Percentiles rank a stretch among this genome's conserved stretches.
phyloP scores from a whole-genome alignment of 306 rosid genomes.

The Fragaria ananassa region DNA sequence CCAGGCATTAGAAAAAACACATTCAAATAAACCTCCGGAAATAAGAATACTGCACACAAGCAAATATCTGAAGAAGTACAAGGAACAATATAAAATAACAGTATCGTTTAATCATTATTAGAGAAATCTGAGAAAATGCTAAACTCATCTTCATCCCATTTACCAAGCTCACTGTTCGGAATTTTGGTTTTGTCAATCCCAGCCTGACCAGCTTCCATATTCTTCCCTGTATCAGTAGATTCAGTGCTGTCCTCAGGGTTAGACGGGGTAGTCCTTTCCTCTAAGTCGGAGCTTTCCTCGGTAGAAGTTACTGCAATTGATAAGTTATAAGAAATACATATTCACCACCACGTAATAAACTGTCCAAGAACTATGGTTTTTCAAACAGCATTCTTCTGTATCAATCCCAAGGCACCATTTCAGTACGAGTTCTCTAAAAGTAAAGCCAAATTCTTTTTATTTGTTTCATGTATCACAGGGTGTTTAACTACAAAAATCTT shows the following conservation, averaged over 20 bases:
- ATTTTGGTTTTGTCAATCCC: not conserved
- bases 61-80: not conserved
- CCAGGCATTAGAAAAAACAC: not conserved
- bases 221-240: not conserved
- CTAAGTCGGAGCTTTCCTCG: not conserved
- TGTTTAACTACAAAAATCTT: not conserved
- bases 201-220: not conserved
- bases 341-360: not conserved
- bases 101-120: not conserved
- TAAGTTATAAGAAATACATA: not conserved
- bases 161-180: not conserved
- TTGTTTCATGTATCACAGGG: not conserved
- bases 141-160: not conserved
- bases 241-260: not conserved
- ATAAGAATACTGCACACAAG: not conserved
- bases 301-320: not conserved
- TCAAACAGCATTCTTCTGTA: not conserved
- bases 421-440: not conserved
- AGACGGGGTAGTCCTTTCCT: not conserved
- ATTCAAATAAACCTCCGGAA: not conserved
- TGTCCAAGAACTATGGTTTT: not conserved
- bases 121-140: not conserved
- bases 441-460: not conserved
- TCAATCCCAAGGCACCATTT: not conserved
- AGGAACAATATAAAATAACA: not conserved